Conservation (phyloP, 1,284 basidiomycete genomes). For the Neolentinus lepideus region DNA sequence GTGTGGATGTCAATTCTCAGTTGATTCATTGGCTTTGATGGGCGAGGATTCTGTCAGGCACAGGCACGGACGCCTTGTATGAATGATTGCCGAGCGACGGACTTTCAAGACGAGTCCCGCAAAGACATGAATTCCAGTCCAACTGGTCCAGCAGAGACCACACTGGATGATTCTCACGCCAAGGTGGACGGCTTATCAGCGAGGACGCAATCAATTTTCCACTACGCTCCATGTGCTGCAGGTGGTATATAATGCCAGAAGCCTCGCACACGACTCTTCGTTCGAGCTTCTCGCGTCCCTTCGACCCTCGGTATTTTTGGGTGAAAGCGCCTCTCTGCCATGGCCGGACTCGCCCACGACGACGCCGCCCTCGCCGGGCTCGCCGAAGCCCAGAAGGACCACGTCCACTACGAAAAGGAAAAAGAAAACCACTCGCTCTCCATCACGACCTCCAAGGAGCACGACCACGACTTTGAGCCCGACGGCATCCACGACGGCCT, state of each 20-base stretch:
- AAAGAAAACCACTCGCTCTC: slow-evolving; percentile 18
- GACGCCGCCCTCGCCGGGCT: slow-evolving; percentile 21
- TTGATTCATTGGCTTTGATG: too few relatives aligned
- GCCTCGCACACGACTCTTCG: neutral
- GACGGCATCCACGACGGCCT: slow-evolving; percentile 50
- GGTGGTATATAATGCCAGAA: neutral
- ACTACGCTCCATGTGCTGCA: neutral
- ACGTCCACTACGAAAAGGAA: slow-evolving; percentile 19
- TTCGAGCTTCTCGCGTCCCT: neutral
- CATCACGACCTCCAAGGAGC: slow-evolving; percentile 11
- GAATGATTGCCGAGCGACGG: too few relatives aligned
- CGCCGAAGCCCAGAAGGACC: slow-evolving; percentile 20
- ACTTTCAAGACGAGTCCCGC: too few relatives aligned
- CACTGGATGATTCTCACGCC: neutral
- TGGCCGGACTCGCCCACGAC: slow-evolving; percentile 24
- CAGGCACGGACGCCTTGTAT: too few relatives aligned
- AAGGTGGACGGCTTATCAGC: neutral
- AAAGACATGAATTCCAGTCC: too few relatives aligned
- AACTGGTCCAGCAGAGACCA: neutral
- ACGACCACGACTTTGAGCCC: slow-evolving; percentile 16
- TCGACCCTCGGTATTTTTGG: neutral
- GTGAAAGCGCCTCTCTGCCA: slow-evolving; percentile 6
- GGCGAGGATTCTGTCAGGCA: too few relatives aligned
- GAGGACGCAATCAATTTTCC: neutral
- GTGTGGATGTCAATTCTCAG: too few relatives aligned